These are phyloP conservation scores for Warburgia ugandensis DNA, from an alignment of 164 flowering plant genomes.

Conservation along the genomic window DNA sequence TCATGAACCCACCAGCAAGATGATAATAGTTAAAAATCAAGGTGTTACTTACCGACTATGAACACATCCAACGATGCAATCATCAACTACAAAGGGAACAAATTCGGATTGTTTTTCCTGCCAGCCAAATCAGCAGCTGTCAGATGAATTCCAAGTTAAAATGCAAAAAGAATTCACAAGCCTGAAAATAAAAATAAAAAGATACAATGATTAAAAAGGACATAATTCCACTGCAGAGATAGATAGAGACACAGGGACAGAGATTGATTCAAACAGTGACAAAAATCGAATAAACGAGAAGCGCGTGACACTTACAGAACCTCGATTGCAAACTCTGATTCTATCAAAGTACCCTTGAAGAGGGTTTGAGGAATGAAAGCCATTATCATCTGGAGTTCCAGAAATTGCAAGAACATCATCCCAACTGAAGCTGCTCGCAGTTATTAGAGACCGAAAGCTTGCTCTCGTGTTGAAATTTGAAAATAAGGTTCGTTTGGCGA, in stretches of 20 bases:
- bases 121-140: background rate
- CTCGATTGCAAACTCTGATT: slow-evolving; percentile 14
- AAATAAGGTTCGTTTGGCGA: too few species aligned
- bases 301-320: slow-evolving; percentile 5
- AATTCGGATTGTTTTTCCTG: slow-evolving; percentile 10
- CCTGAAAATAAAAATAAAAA: background rate
- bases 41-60: slow-evolving; percentile 12
- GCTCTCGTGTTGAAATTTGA: too few species aligned
- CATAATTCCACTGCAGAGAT: background rate
- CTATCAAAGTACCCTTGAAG: slow-evolving; percentile 6
- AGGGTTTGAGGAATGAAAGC: too few species aligned
- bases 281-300: background rate
- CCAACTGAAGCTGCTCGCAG: slow-evolving; percentile 7
- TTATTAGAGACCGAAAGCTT: too few species aligned
- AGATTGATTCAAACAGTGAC: background rate
- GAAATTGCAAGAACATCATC: slow-evolving; percentile 9
- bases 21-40: too few species aligned
- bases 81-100: slow-evolving; percentile 10
- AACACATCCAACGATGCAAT: slow-evolving; percentile 10
- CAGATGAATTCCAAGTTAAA: background rate
- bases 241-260: background rate
- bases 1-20: too few species aligned
- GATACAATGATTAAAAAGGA: background rate
- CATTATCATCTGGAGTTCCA: background rate
- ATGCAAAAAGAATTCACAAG: background rate